Evolutionary conservation across 2,329 filamentous ascomycete species (phyloP), one percentile per base, ranked within the genome.

Genomic region (Coniosporium tulheliwenetii): DNA sequence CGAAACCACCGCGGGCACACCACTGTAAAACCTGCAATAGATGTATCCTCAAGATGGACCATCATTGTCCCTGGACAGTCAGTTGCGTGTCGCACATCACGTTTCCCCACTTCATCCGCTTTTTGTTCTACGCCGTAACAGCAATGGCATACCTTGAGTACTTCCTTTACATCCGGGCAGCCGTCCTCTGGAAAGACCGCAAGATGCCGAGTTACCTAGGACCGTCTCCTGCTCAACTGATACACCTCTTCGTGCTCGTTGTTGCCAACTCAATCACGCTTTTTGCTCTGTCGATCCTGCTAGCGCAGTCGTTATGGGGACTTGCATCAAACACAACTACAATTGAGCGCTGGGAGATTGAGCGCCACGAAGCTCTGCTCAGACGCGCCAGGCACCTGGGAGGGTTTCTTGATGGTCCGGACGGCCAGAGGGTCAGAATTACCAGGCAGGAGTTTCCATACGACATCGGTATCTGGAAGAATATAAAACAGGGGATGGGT

Each of bases 41-140:
- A 50, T 86, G 82, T 58, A 73, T 86, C 38, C 79, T 81, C 32
- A 81, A 77, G 60, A 87, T 87, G 82, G 82, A 87, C 62, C 81
- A 86, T 61, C 83, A 93, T 63, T 91, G 84, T 54, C 82, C 84
- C 2, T 91, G 84, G 84, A 89, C 82, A 3, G 66, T 63, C 45
- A 89, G 87, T 61, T 93, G 85, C 63, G 81, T 91, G 40, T 86
- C 81, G 10, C 73, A 86, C 58, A 79, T 77, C 44, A 87, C 81
- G 1, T 83, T 86, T 51, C 84, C 85, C 7, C 79, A 89, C 62
- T 91, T 91, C 59, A 47, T 86, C 37, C 81, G 84, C 50, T 89
- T 91, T 62, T 66, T 91, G 36, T 55, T 76, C 46, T 87, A 77
- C 55, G 69, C 81, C 19, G 80, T 81, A 51, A 44, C 71, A 10